Conservation (phyloP, 169 alveolate species). For the Miamiensis avidus region DNA sequence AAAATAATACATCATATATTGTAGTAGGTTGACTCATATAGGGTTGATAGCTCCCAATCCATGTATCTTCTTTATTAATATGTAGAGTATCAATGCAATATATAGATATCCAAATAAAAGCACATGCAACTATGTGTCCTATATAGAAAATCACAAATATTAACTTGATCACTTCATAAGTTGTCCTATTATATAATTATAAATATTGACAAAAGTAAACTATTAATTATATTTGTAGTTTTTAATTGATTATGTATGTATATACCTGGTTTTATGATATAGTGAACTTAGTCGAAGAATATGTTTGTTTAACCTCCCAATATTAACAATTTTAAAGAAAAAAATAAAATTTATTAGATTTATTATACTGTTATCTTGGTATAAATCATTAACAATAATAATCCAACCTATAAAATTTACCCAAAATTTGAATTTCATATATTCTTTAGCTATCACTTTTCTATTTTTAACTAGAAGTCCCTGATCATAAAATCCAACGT, state of each 20-base stretch:
- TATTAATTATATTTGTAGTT: no score
- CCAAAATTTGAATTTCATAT: not conserved
- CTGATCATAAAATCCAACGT: not conserved
- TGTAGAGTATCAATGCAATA: not conserved
- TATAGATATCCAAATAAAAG: not conserved
- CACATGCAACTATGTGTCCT: not conserved
- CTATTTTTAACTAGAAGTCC: not conserved
- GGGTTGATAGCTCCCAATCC: not conserved
- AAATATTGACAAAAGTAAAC: no score
- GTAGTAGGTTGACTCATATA: not conserved
- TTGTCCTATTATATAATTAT: not conserved
- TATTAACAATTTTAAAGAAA: not conserved
- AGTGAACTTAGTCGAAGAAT: not conserved
- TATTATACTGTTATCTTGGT: no score
- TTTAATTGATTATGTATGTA: no score
- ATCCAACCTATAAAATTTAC: not conserved
- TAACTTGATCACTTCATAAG: not conserved
- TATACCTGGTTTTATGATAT: not conserved
- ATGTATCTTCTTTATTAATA: not conserved
- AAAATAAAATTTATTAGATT: no score
- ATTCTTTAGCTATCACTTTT: not conserved
- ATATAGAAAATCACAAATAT: no score
- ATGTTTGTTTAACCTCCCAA: no score
- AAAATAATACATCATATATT: not conserved
- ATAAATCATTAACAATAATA: not conserved